These are phyloP conservation scores for Apiotrichum brassicae DNA, from an alignment of 1,284 basidiomycete species.

Conservation along the genomic window DNA sequence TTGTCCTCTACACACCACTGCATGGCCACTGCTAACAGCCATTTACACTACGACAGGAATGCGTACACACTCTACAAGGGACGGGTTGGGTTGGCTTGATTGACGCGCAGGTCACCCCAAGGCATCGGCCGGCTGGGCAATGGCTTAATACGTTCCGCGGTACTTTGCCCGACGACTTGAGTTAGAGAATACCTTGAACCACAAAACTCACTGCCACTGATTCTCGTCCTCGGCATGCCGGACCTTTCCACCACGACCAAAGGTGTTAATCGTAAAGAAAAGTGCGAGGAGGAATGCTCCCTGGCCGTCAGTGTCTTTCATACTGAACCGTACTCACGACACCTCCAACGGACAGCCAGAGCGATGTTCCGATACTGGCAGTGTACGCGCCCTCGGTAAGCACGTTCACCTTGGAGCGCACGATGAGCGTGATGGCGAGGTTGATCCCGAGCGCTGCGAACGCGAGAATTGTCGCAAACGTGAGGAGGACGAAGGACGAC, in stretches of 20 bases:
- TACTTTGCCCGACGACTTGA: background rate
- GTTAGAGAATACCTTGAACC: background rate
- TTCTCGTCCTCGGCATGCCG: no score
- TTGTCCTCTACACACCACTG: no score
- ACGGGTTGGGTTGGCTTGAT: no score
- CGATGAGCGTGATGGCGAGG: constrained; percentile 30
- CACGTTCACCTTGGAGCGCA: constrained; percentile 24
- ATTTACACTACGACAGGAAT: no score
- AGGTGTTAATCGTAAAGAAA: no score
- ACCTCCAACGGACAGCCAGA: constrained; percentile 40
- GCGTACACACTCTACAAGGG: no score
- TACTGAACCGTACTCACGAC: constrained; percentile 24
- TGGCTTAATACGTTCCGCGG: background rate
- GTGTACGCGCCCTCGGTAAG: constrained; percentile 22
- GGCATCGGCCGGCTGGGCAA: no score
- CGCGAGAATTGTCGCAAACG: background rate
- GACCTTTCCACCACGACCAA: no score
- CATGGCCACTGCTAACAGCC: no score
- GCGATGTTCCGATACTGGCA: constrained; percentile 30
- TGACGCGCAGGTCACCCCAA: no score
- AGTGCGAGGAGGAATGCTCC: background rate
- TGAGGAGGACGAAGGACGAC: background rate
- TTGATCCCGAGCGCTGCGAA: constrained; percentile 8
- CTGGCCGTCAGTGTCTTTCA: background rate
- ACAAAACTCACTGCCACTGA: background rate